Evolutionary conservation across 176 grass and related monocot species (phyloP), one percentile per base, ranked within the genome.

Genomic region (Carex kokanica): DNA sequence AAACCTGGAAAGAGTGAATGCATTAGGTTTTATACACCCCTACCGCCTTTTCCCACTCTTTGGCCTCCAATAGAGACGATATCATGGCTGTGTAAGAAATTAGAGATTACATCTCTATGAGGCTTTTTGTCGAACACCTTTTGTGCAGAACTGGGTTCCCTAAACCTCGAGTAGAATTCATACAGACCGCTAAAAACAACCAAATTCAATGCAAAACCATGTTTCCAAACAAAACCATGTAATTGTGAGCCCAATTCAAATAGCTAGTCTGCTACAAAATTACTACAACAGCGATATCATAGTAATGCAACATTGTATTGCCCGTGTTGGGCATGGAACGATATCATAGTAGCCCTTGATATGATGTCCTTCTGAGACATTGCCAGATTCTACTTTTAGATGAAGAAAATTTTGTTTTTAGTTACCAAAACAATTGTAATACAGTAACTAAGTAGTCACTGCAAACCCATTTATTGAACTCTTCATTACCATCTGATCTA

Each of bases 11-110:
- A 97, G 89, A 5, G 90, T 97, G 81, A 81, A 88, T 49, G 88
- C 72, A 1, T 85, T 91, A 27, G 94, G 94, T 12, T 74, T 31
- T 9, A 83, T 90, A 97, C 21, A 97, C 72, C 32, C 79, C 83
- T 0, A 97, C 31, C 2, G 88, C 92, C 45, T 38, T 74, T 0
- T n/a, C n/a, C n/a, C n/a, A n/a, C n/a, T n/a, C n/a, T n/a, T n/a
- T n/a, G n/a, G n/a, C n/a, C n/a, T n/a, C n/a, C n/a, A n/a, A n/a
- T n/a, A n/a, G n/a, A n/a, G n/a, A n/a, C n/a, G n/a, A n/a, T n/a
- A n/a, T n/a, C n/a, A n/a, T n/a, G n/a, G n/a, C 75, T 10, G 95
- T 98, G 84, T 84, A 98, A 32, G 88, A 94, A 71, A 98, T 61
- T 17, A 32, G 88, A 94, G 78, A 98, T 61, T 17, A 72, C 87